phyloP scores from a whole-genome alignment of 2,329 filamentous ascomycete genomes.

The Thermoascus crustaceus region DNA sequence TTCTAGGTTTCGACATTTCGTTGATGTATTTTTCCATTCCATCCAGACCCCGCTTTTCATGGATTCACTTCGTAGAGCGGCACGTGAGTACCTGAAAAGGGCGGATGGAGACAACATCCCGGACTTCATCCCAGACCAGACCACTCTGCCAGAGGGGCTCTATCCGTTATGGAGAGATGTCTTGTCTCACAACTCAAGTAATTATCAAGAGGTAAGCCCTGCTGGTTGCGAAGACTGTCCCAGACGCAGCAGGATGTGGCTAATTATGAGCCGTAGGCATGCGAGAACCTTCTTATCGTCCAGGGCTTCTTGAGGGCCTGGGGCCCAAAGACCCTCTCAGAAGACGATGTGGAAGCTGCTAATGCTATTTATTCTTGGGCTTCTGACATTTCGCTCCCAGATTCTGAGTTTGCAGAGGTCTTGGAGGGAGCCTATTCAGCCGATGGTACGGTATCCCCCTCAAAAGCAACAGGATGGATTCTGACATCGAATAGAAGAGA shows the following conservation, averaged over 20 bases:
- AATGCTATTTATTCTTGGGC: slow-evolving; percentile 27
- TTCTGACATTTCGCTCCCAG: slow-evolving; percentile 22
- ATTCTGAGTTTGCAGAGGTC: slow-evolving; percentile 20
- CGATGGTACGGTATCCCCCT: slow-evolving; percentile 7
- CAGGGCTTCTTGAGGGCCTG: slow-evolving; percentile 16
- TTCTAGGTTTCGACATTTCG: no score
- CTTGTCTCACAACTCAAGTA: slow-evolving; percentile 13
- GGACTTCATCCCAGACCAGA: slow-evolving; percentile 5
- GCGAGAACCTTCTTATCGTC: slow-evolving; percentile 24
- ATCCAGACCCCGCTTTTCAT: slow-evolving; percentile 1
- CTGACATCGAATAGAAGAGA: slow-evolving; percentile 10
- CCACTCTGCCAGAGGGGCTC: slow-evolving; percentile 12
- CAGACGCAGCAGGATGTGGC: background rate
- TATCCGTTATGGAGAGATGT: slow-evolving; percentile 24
- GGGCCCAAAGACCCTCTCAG: slow-evolving; percentile 10
- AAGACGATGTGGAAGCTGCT: slow-evolving; percentile 16
- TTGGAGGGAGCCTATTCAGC: slow-evolving; percentile 19
- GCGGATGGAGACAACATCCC: slow-evolving; percentile 7
- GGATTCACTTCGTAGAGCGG: slow-evolving; percentile 18
- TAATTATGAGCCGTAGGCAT: slow-evolving; percentile 16
- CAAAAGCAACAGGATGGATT: background rate
- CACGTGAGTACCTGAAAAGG: slow-evolving; percentile 16
- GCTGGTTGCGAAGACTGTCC: background rate
- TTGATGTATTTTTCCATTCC: background rate
- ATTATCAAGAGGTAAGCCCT: slow-evolving; percentile 16